phyloP scores from a whole-genome alignment of 768 basidiomycete genomes.

The Pholiota molesta region DNA sequence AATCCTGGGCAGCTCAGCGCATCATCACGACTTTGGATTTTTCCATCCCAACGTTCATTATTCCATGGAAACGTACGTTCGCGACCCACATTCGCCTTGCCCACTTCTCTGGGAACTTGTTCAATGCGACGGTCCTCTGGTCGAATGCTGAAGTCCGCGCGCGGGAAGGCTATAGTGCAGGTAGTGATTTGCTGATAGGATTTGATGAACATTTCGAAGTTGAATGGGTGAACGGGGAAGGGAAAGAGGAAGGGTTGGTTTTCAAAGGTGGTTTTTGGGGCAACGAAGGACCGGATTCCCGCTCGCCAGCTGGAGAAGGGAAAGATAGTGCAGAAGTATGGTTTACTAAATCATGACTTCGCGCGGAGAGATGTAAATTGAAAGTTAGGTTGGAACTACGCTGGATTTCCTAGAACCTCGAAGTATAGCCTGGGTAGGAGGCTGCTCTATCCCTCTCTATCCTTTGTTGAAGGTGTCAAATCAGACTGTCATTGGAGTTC shows the following conservation, averaged over 20 bases:
- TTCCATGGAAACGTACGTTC: conserved; percentile 37
- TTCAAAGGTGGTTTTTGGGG: conserved; percentile 46
- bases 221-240: conserved; percentile 38
- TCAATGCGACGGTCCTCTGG: conserved; percentile 43
- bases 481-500: too few relatives aligned
- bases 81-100: conserved; percentile 39
- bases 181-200: conserved; percentile 36
- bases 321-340: conserved; percentile 43
- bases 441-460: too few relatives aligned
- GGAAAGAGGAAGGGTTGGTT: conserved; percentile 36
- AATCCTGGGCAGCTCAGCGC: conserved; percentile 28
- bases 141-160: conserved; percentile 33
- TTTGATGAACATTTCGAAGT: conserved; percentile 39
- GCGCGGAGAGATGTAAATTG: too few relatives aligned
- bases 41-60: conserved; percentile 34
- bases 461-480: too few relatives aligned
- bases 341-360: conserved; percentile 24
- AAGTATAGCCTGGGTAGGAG: too few relatives aligned
- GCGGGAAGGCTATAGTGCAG: conserved; percentile 25
- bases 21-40: conserved; percentile 31
- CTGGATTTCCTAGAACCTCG: too few relatives aligned
- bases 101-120: conserved; percentile 40
- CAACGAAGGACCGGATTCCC: conserved; percentile 35
- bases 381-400: too few relatives aligned
- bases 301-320: conserved; percentile 30